These are phyloP conservation scores for Pestalotiopsis fici DNA, from an alignment of 2,329 filamentous ascomycete genomes.

Conservation along the genomic window DNA sequence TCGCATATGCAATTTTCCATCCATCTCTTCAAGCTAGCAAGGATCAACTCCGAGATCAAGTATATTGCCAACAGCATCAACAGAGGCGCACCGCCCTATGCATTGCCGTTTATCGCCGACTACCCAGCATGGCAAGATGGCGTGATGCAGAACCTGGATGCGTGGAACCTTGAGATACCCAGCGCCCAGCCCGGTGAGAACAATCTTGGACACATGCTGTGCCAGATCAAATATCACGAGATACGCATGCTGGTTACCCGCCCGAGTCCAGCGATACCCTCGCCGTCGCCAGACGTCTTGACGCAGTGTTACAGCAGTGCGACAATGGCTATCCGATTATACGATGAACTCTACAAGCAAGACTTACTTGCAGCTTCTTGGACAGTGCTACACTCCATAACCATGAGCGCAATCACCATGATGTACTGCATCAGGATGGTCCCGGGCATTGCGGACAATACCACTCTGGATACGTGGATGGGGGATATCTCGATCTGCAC, in stretches of 20 bases:
- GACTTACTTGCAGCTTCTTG: constrained; percentile 48
- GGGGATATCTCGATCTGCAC: constrained; percentile 41
- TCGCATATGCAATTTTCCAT: constrained; percentile 37
- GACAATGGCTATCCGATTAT: constrained; percentile 37
- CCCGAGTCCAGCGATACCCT: constrained; percentile 52
- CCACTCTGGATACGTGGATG: constrained; percentile 39
- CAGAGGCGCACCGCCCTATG: constrained; percentile 46
- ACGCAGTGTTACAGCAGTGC: constrained; percentile 44
- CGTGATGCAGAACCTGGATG: constrained; percentile 38
- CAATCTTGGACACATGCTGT: constrained; percentile 30
- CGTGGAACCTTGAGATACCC: constrained; percentile 33
- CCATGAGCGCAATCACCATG: constrained; percentile 49
- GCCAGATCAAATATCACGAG: constrained; percentile 47
- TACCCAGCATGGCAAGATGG: constrained; percentile 46
- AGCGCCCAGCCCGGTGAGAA: not conserved
- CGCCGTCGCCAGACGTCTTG: constrained; percentile 41
- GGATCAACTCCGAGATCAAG: constrained; percentile 58
- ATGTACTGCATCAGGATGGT: constrained; percentile 52
- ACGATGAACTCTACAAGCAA: constrained; percentile 43
- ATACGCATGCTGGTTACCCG: constrained; percentile 50
- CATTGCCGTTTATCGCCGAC: constrained; percentile 46
- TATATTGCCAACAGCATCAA: constrained; percentile 55
- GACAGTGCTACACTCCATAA: constrained; percentile 48
- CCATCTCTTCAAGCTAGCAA: constrained; percentile 48
- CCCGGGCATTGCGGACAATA: constrained; percentile 37